phyloP scores from a whole-genome alignment of 2,329 filamentous ascomycete species.

The Paecilomyces formosus region DNA sequence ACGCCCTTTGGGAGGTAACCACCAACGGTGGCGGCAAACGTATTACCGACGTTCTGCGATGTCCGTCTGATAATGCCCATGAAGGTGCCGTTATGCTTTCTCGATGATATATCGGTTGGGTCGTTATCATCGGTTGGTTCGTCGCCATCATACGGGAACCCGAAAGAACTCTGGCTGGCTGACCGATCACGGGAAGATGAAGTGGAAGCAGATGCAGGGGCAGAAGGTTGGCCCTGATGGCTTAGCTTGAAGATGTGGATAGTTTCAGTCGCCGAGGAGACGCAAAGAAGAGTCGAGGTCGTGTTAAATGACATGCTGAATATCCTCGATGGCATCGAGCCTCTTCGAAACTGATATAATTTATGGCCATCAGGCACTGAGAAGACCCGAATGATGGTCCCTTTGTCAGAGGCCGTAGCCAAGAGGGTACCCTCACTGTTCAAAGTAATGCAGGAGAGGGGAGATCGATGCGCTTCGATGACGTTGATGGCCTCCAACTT shows the following conservation, averaged over 20 bases:
- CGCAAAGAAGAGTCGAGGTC: constrained; percentile 83
- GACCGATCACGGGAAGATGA: constrained; percentile 17
- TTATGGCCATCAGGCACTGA: constrained; percentile 85
- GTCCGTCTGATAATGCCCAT: constrained; percentile 89
- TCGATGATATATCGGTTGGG: constrained; percentile 25
- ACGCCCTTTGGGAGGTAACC: constrained; percentile 90
- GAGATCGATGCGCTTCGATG: constrained; percentile 87
- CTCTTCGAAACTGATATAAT: constrained; percentile 89
- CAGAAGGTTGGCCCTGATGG: constrained; percentile 24
- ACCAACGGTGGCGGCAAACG: constrained; percentile 79
- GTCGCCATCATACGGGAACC: constrained; percentile 22
- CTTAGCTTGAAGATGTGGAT: constrained; percentile 89
- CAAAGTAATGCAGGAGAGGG: constrained; percentile 80
- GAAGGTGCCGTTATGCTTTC: constrained; percentile 64
- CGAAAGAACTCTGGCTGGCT: constrained; percentile 18
- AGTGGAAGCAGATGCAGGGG: constrained; percentile 17
- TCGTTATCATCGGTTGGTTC: constrained; percentile 21
- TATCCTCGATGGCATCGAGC: constrained; percentile 90
- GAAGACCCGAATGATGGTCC: constrained; percentile 95
- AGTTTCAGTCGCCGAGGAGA: constrained; percentile 93
- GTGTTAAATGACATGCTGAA: constrained; percentile 99
- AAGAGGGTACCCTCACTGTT: constrained; percentile 89
- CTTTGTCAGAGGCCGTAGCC: constrained; percentile 93
- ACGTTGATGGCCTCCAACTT: constrained; percentile 91
- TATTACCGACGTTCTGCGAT: constrained; percentile 85